Evolutionary conservation across 306 rosid species (phyloP).

Genomic region (Arachis stenosperma): DNA sequence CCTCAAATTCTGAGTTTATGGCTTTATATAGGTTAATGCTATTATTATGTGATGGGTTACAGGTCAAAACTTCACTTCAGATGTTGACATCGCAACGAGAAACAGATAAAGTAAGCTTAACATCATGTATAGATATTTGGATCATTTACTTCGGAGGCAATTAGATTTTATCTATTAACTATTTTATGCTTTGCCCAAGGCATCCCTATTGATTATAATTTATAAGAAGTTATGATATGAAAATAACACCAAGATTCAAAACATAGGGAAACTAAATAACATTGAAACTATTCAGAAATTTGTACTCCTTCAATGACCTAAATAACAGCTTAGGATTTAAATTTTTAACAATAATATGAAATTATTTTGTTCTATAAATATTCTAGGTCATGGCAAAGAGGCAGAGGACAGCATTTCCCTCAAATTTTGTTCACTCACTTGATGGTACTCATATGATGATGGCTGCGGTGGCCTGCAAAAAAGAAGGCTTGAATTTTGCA

Average conservation of each 20-base stretch:
- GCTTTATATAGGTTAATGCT: conserved; percentile 24
- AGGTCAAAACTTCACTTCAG: conserved; percentile 96
- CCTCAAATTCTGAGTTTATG: conserved; percentile 12
- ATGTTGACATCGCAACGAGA: conserved; percentile 71
- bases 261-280: too few species aligned
- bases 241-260: background rate
- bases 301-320: background rate
- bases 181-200: background rate
- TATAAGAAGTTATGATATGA: too few species aligned
- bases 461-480: conserved; percentile 95
- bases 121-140: conserved; percentile 1
- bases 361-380: conserved; percentile 15
- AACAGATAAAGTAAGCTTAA: conserved; percentile 63
- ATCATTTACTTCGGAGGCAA: conserved; percentile 16
- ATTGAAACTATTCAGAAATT: background rate
- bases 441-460: conserved; percentile 99
- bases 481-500: conserved; percentile 81
- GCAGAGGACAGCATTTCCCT: conserved; percentile 93
- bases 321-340: conserved; percentile 3
- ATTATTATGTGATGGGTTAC: conserved; percentile 40
- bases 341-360: background rate
- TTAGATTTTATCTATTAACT: background rate
- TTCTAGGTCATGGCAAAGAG: conserved; percentile 73
- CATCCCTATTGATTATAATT: background rate
- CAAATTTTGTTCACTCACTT: conserved; percentile 95